Evolutionary conservation across 257 asterid genomes (phyloP), one percentile per base, ranked within the genome.

Genomic region (Linderniella brevidens): DNA sequence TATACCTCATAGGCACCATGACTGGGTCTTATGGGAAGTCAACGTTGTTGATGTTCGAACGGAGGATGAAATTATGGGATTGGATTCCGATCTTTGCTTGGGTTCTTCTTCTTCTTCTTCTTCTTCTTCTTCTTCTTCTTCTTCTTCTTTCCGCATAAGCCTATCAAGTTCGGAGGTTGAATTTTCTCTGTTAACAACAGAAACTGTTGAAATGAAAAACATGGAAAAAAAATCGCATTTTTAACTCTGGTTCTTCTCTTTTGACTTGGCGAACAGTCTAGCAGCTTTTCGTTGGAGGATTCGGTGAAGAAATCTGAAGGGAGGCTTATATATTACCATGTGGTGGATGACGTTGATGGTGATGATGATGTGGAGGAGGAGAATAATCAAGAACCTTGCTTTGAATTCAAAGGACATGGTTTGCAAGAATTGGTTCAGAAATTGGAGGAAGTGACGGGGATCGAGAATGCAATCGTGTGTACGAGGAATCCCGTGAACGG

Each of bases 371-470:
- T n/a, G n/a, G n/a, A n/a, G n/a, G n/a, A n/a, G n/a, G n/a, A n/a
- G n/a, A n/a, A n/a, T n/a, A n/a, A n/a, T n/a, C n/a, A n/a, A 44
- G 90, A 64, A 32, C 64, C 48, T 12, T 79, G 79, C 0, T 82
- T 82, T 50, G 60, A 58, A 13, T 82, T 86, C 43, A 77, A 71
- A 64, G 94, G 94, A 46, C 68, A 71, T 1, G 77, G 86, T 40
- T 53, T 86, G 72, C 75, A 69, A 53, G 93, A 77, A 49, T 56
- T 86, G 75, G 65, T 70, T 13, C 53, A 50, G 32, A 75, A 60
- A 66, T 53, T 82, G 68, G 87, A 82, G 62, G 94, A 79, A 55
- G 70, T 63, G 66, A 82, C 97, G 9, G 93, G 78, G 15, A 54
- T 79, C 1, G 80, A 69, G 54, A 65, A 71, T 17, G 60, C 82